These are phyloP conservation scores for Punica granatum DNA, from an alignment of 345 rosid species.

Conservation along the genomic window DNA sequence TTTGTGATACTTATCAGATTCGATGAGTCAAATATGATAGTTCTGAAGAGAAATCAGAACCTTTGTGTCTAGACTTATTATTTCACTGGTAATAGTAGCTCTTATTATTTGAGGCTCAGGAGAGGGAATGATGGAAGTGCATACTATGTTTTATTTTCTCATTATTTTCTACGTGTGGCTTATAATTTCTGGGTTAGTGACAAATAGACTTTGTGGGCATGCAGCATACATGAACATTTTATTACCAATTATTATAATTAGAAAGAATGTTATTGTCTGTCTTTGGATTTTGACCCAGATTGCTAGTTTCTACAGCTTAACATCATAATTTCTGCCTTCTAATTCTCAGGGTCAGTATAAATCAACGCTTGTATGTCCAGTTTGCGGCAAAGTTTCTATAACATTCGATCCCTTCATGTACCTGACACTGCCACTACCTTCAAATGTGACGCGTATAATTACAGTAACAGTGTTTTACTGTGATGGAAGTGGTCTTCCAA, in stretches of 20 bases:
- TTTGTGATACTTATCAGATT: neutral
- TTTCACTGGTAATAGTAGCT: no score
- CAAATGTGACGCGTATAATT: constrained; percentile 68
- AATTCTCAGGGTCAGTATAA: constrained; percentile 88
- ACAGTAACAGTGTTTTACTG: constrained; percentile 74
- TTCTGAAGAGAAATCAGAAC: neutral
- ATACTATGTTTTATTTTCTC: no score
- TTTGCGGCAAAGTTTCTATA: constrained; percentile 72
- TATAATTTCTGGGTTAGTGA: no score
- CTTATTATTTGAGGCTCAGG: neutral
- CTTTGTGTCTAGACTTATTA: neutral
- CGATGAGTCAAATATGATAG: neutral
- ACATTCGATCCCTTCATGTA: constrained; percentile 98
- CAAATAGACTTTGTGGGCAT: no score
- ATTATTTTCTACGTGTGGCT: neutral
- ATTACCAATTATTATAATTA: neutral
- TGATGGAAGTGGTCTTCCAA: constrained; percentile 67
- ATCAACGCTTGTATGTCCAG: constrained; percentile 88
- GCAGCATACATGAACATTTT: no score
- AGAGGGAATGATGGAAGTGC: neutral
- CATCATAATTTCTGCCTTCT: neutral
- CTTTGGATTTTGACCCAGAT: neutral
- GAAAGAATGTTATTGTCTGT: neutral
- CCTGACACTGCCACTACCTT: constrained; percentile 83
- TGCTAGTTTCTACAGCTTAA: neutral